phyloP scores from a whole-genome alignment of 1,284 basidiomycete genomes.

The Dichomitus squalens region DNA sequence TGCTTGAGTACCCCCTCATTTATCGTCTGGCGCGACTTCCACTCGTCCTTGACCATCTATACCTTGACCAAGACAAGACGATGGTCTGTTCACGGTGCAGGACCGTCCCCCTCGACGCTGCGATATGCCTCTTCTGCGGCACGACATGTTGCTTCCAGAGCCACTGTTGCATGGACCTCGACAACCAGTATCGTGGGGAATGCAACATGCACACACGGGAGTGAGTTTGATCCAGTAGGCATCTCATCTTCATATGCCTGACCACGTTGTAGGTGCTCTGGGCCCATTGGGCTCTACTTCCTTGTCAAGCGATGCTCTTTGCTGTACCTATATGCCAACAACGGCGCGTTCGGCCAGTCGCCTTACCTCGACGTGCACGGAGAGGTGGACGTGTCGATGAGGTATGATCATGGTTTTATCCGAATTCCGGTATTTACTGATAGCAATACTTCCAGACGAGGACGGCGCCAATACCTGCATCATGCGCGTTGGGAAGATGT shows the following conservation, averaged over 20 bases:
- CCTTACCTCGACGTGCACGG: slow-evolving; percentile 97
- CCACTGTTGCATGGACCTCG: slow-evolving; percentile 86
- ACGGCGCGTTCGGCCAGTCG: slow-evolving; percentile 86
- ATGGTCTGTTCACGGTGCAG: slow-evolving; percentile 80
- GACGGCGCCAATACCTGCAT: slow-evolving; percentile 89
- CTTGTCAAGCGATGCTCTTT: slow-evolving; percentile 92
- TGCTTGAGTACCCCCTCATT: slow-evolving; percentile 81
- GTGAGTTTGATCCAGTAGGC: slow-evolving; percentile 51
- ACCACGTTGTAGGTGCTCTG: slow-evolving; percentile 72
- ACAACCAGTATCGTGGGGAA: slow-evolving; percentile 72
- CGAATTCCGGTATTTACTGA: slow-evolving; percentile 2
- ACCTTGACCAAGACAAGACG: slow-evolving; percentile 70
- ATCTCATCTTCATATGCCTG: neutral
- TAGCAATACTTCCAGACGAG: slow-evolving; percentile 53
- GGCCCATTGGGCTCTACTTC: slow-evolving; percentile 88
- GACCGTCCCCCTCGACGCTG: slow-evolving; percentile 83
- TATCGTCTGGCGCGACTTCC: slow-evolving; percentile 90
- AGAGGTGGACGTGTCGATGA: slow-evolving; percentile 91
- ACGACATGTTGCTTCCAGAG: slow-evolving; percentile 89
- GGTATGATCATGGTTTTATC: slow-evolving; percentile 50
- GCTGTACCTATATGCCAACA: slow-evolving; percentile 88
- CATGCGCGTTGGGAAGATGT: slow-evolving; percentile 90
- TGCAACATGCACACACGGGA: slow-evolving; percentile 95
- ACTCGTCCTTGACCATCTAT: slow-evolving; percentile 80
- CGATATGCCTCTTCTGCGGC: slow-evolving; percentile 93